phyloP scores from a whole-genome alignment of 148 eudicot genomes.

The Rhododendron griersonianum region DNA sequence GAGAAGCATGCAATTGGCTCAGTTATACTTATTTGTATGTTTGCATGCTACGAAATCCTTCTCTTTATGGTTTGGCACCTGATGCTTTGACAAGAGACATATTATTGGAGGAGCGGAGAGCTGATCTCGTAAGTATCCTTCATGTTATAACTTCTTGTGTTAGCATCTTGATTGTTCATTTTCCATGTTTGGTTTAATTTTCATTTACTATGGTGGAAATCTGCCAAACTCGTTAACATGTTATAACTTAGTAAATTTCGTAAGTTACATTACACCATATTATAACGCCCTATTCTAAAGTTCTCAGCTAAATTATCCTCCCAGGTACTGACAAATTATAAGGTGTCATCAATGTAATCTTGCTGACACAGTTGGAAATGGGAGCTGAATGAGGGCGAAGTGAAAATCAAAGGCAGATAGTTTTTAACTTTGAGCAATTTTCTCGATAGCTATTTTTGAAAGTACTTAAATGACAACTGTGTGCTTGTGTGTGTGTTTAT shows the following conservation, averaged over 20 bases:
- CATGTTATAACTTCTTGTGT: background rate
- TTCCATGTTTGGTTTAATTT: background rate
- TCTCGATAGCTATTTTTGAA: background rate
- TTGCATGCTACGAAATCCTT: constrained; percentile 72
- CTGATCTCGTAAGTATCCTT: constrained; percentile 54
- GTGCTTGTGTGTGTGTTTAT: background rate
- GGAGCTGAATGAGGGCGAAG: background rate
- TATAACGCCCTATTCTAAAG: background rate
- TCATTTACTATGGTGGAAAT: background rate
- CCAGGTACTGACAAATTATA: background rate
- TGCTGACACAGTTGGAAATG: background rate
- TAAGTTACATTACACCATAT: background rate
- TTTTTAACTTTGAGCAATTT: background rate
- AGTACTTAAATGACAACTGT: background rate
- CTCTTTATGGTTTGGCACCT: constrained; percentile 62
- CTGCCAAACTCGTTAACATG: background rate
- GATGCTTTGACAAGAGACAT: constrained; percentile 45
- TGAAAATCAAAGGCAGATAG: background rate
- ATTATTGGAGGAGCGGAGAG: constrained; percentile 71
- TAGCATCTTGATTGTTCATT: background rate
- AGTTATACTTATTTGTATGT: constrained; percentile 72
- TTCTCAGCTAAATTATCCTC: background rate
- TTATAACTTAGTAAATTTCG: background rate
- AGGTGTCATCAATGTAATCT: background rate
- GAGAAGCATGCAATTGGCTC: constrained; percentile 84